phyloP scores from a whole-genome alignment of 1,139 yeast species.

The Eremothecium gossypii region DNA sequence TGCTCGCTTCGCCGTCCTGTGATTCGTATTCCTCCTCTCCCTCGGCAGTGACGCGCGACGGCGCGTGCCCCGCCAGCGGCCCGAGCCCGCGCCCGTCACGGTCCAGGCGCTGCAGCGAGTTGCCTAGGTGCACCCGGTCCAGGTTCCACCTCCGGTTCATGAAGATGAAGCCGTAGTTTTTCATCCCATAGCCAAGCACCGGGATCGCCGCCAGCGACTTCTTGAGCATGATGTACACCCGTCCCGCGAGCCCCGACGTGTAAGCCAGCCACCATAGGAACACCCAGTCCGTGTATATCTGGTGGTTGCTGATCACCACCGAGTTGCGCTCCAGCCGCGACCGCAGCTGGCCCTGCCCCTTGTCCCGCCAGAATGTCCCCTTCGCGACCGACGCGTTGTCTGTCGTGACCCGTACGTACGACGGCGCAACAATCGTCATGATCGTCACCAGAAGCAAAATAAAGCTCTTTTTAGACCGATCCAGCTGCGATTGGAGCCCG shows the following conservation, averaged over 20 bases:
- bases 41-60: slow-evolving; percentile 16
- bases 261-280: slow-evolving; percentile 83
- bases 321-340: slow-evolving; percentile 20
- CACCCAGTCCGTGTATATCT: slow-evolving; percentile 91
- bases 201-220: slow-evolving; percentile 72
- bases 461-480: slow-evolving; percentile 25
- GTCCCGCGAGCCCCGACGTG: slow-evolving; percentile 54
- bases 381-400: slow-evolving; percentile 22
- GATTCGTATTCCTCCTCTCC: slow-evolving; percentile 35
- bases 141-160: slow-evolving; percentile 70
- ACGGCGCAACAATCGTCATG: slow-evolving; percentile 26
- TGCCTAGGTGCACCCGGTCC: slow-evolving; percentile 54
- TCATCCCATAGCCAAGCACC: slow-evolving; percentile 82
- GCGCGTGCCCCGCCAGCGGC: slow-evolving; percentile 40
- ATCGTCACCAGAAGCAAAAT: slow-evolving; percentile 24
- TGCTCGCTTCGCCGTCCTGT: slow-evolving; percentile 26
- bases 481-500: slow-evolving; percentile 17
- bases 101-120: slow-evolving; percentile 46
- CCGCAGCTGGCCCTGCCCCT: slow-evolving; percentile 14
- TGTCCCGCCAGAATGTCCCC: slow-evolving; percentile 19
- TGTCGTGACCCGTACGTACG: slow-evolving; percentile 26
- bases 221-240: slow-evolving; percentile 64
- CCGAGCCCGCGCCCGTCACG: slow-evolving; percentile 41
- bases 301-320: slow-evolving; percentile 65
- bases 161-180: slow-evolving; percentile 66